Percentiles rank a stretch among this genome's conserved stretches.
Conservation (phyloP, 208 protist species). For the Leishmania tarentolae region DNA sequence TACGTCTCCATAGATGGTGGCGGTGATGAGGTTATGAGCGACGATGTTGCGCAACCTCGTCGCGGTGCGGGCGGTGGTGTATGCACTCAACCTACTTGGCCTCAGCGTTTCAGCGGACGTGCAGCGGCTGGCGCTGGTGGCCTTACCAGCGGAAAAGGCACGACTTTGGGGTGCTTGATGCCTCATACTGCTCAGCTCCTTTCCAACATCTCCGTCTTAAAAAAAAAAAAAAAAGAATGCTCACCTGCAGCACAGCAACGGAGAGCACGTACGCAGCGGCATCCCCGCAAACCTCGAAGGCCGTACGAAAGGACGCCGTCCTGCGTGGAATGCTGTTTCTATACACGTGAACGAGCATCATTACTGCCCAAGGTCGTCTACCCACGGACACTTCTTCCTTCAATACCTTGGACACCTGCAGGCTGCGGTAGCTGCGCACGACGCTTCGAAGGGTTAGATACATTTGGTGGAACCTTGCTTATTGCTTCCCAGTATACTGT, state of each 20-base stretch:
- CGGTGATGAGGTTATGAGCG: conserved; percentile 40
- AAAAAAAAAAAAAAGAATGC: no score
- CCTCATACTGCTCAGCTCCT: conserved; percentile 46
- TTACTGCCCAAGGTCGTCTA: background rate
- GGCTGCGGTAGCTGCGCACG: background rate
- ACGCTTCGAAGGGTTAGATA: background rate
- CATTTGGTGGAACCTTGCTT: background rate
- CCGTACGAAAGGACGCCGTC: background rate
- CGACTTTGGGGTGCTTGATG: conserved; percentile 35
- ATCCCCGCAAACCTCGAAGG: background rate
- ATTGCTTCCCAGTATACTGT: background rate
- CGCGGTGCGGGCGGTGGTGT: conserved; percentile 27
- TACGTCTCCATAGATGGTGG: conserved; percentile 29
- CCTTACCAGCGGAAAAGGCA: conserved; percentile 18
- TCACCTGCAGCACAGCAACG: background rate
- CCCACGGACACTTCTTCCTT: background rate
- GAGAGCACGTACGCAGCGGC: background rate
- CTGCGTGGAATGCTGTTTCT: background rate
- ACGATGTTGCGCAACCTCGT: conserved; percentile 48
- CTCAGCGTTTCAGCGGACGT: conserved; percentile 44
- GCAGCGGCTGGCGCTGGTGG: conserved; percentile 40
- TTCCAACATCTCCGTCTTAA: conserved; percentile 27
- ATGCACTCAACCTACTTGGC: conserved; percentile 29
- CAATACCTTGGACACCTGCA: background rate
- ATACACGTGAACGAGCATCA: background rate